phyloP scores from a whole-genome alignment of 345 rosid species.

The Gossypium bickii region DNA sequence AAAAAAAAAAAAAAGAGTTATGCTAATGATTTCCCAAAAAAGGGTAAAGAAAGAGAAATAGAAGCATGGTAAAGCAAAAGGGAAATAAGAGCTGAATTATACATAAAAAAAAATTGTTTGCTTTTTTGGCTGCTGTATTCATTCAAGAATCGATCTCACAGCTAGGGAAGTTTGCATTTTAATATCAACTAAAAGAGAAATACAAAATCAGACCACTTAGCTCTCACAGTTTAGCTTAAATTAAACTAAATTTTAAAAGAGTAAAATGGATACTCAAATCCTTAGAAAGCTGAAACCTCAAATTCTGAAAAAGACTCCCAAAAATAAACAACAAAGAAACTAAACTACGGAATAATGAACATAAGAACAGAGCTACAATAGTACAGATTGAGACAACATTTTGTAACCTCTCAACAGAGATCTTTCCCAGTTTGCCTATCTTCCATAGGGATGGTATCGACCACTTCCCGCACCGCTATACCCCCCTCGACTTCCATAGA shows the following conservation, averaged over 20 bases:
- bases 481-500: conserved; percentile 43
- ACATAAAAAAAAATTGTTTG: no score
- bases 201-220: conserved; percentile 5
- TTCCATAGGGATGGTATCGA: conserved; percentile 85
- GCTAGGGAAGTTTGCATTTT: conserved; percentile 7
- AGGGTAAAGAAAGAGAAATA: no score
- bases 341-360: not conserved
- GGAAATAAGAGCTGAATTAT: no score
- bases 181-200: not conserved
- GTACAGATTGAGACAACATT: conserved; percentile 14
- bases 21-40: no score
- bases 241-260: not conserved
- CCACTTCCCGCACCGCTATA: conserved; percentile 63
- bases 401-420: not conserved
- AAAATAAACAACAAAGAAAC: not conserved
- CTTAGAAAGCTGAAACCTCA: not conserved
- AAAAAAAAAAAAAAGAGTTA: no score
- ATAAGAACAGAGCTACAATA: conserved; percentile 4
- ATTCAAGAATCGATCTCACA: conserved; percentile 3
- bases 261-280: conserved; percentile 1
- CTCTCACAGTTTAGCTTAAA: not conserved
- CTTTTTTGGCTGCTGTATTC: no score
- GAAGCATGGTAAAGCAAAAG: no score
- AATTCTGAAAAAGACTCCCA: not conserved
- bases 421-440: conserved; percentile 37